A percentile compares a stretch with the other conserved stretches of the same genome.
Evolutionary conservation across 257 asterid genomes (phyloP).

Genomic region (Nicotiana knightiana): DNA sequence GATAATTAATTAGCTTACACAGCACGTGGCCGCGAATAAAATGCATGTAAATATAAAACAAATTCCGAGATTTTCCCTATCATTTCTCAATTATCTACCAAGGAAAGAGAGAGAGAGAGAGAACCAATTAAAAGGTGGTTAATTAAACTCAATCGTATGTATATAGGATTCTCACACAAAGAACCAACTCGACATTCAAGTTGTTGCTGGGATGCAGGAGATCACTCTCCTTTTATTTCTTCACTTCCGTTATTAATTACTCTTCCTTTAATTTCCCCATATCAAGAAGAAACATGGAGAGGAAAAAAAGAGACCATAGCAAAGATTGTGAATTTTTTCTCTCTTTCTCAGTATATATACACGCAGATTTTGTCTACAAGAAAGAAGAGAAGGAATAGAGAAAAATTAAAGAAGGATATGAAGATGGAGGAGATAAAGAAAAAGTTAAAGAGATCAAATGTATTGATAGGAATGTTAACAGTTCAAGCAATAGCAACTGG

Average conservation of each 20-base stretch:
- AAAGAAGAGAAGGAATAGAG: not conserved
- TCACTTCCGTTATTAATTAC: not conserved
- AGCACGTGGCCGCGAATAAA: not conserved
- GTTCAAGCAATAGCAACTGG: slow-evolving; percentile 53
- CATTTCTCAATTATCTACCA: not conserved
- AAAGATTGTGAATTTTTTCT: slow-evolving; percentile 1
- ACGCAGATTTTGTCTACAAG: not conserved
- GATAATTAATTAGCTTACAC: not conserved
- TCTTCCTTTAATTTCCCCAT: not conserved
- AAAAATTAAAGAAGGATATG: not conserved
- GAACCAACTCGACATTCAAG: not conserved
- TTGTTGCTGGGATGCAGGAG: not conserved
- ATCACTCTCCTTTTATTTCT: not conserved
- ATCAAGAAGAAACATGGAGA: not conserved
- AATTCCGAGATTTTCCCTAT: not conserved
- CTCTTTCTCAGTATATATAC: not conserved
- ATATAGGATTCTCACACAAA: not conserved
- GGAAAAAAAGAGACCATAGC: not conserved
- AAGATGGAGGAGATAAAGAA: not conserved
- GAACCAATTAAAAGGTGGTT: too few relatives aligned
- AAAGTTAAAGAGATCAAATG: slow-evolving; percentile 23
- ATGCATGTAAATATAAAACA: not conserved
- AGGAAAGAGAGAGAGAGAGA: too few relatives aligned
- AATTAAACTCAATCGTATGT: not conserved
- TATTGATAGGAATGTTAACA: slow-evolving; percentile 34